These are phyloP conservation scores for Cladophialophora immunda DNA, from an alignment of 2,329 filamentous ascomycete species.

Conservation along the genomic window DNA sequence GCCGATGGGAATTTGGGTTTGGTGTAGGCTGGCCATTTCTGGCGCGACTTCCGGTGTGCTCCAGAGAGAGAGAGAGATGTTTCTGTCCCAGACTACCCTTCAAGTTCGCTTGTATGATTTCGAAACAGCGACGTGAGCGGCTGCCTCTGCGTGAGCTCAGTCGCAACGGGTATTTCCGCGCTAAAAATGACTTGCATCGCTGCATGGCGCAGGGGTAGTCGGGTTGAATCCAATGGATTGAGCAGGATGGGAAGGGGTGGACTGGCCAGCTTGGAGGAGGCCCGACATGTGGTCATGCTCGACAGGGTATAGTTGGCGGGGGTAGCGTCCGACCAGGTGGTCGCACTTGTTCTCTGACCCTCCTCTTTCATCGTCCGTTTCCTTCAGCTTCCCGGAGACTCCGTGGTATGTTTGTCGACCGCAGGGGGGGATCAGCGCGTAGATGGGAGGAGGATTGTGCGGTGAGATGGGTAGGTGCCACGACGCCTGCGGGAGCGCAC, in stretches of 20 bases:
- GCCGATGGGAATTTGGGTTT: neutral
- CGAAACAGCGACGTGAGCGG: slow-evolving; percentile 28
- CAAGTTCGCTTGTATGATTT: slow-evolving; percentile 22
- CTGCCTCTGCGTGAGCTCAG: neutral
- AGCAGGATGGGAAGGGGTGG: slow-evolving; percentile 4
- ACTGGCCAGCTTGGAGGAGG: slow-evolving; percentile 5
- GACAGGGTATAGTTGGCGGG: slow-evolving; percentile 6
- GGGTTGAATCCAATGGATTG: slow-evolving; percentile 25
- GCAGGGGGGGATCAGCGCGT: neutral
- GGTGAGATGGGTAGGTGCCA: slow-evolving; percentile 24
- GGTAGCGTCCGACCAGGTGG: slow-evolving; percentile 12
- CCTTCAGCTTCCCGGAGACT: neutral
- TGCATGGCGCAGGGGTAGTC: slow-evolving; percentile 38
- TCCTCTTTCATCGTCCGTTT: neutral
- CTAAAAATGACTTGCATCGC: slow-evolving; percentile 38
- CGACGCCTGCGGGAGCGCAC: slow-evolving; percentile 5
- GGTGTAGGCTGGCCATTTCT: neutral
- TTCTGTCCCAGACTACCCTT: slow-evolving; percentile 26
- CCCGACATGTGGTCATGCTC: neutral
- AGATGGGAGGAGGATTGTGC: slow-evolving; percentile 16
- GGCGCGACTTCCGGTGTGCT: slow-evolving; percentile 6
- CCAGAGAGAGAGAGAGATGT: slow-evolving; percentile 16
- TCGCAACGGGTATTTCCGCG: slow-evolving; percentile 13
- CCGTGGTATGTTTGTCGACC: neutral
- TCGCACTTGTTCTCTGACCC: neutral